These are phyloP conservation scores for Chaetomiaceae sp. DNA, from an alignment of 2,329 filamentous ascomycete species.

Conservation along the genomic window DNA sequence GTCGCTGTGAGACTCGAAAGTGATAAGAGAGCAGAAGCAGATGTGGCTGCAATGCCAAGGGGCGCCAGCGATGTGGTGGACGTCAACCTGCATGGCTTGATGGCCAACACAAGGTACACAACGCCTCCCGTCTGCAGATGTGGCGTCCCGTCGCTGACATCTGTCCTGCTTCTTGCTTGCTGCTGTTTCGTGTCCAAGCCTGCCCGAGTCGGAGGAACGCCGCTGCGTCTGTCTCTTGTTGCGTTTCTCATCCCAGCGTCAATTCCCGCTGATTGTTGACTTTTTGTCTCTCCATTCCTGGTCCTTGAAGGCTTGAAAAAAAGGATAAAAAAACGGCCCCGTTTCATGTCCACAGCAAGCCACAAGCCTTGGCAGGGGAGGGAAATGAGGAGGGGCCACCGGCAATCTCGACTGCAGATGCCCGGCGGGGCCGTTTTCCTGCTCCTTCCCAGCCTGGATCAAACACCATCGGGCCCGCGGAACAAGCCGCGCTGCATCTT, in stretches of 20 bases:
- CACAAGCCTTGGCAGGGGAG: constrained; percentile 7
- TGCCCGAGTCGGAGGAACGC: background rate
- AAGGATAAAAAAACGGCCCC: background rate
- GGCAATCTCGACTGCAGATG: constrained; percentile 19
- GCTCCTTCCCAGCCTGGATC: too few relatives aligned
- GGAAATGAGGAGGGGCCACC: constrained; percentile 21
- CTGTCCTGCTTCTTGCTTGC: background rate
- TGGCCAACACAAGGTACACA: too few relatives aligned
- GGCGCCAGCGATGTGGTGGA: background rate
- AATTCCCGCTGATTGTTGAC: background rate
- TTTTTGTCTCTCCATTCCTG: background rate
- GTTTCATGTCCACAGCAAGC: background rate
- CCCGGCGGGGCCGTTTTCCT: constrained; percentile 10
- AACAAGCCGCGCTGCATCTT: constrained; percentile 2
- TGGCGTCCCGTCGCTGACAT: background rate
- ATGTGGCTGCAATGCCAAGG: background rate
- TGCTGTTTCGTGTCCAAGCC: background rate
- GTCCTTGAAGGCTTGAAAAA: background rate
- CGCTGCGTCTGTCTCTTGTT: background rate
- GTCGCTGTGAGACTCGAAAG: too few relatives aligned
- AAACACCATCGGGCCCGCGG: too few relatives aligned
- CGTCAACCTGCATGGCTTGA: constrained; percentile 8
- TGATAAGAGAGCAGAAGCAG: background rate
- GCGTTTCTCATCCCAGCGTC: background rate
- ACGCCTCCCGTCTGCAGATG: background rate